These are phyloP conservation scores for Fusarium buharicum DNA, from an alignment of 2,329 filamentous ascomycete species.

Conservation along the genomic window DNA sequence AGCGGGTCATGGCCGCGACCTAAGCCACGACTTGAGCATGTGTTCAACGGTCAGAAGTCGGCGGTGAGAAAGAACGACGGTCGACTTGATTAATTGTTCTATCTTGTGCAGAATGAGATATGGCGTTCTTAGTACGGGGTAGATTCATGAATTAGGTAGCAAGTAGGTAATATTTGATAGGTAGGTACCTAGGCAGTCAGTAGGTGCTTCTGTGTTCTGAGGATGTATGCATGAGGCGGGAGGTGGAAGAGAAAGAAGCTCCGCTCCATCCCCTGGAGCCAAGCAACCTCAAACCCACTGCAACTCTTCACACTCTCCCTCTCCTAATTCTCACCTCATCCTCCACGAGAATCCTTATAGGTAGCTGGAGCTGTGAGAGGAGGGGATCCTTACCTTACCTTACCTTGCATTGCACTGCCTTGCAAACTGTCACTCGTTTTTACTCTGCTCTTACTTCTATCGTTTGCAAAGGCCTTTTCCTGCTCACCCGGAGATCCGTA, in stretches of 20 bases:
- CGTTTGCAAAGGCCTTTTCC: conserved; percentile 31
- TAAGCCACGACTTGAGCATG: conserved; percentile 28
- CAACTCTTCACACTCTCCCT: conserved; percentile 21
- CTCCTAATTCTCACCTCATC: conserved; percentile 41
- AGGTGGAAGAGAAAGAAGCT: conserved; percentile 13
- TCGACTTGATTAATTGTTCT: conserved; percentile 1
- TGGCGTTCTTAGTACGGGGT: not conserved
- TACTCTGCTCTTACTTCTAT: conserved; percentile 27
- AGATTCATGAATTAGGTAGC: not conserved
- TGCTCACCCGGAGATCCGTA: conserved; percentile 8
- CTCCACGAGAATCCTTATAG: conserved; percentile 42
- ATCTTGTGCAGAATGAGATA: not conserved
- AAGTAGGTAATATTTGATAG: not conserved
- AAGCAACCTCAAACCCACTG: conserved; percentile 20
- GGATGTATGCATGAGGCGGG: conserved; percentile 7
- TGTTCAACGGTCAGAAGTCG: conserved; percentile 15
- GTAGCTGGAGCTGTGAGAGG: conserved; percentile 24
- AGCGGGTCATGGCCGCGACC: conserved; percentile 9
- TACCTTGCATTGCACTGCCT: conserved; percentile 28
- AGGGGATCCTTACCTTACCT: conserved; percentile 44
- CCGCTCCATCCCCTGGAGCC: conserved; percentile 29
- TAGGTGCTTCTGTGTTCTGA: not conserved
- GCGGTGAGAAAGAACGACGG: not conserved
- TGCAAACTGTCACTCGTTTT: conserved; percentile 42
- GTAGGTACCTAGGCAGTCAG: not conserved